Base-by-base conservation (phyloP, 1,139 yeast genomes). In the Eremothecium coryli region DNA sequence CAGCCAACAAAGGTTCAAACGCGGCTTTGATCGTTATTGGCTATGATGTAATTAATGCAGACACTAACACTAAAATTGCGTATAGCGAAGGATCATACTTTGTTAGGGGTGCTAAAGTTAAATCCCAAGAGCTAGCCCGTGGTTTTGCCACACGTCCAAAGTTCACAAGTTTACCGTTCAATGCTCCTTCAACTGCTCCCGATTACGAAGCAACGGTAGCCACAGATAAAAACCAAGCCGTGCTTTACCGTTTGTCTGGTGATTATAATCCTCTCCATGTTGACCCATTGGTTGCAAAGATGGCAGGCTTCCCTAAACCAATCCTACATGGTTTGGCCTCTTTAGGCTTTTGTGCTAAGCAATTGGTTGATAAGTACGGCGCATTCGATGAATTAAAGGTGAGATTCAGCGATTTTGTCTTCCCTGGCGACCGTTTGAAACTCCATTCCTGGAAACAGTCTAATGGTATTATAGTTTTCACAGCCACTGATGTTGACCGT, bases 231-330 rank as follows among this genome's bases (percentile, higher is more conserved):
- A 82, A 86, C 58, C 84, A 77, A 59, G 97, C 97, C 36, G 85
- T 95, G 10, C 64, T 88, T 42, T 90, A 90, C 66, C 75, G 97
- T 60, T 68, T 90, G 44, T 79, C 90, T 44, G 97, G 96, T 42
- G 98, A 90, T 66, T 78, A 77, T 61, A 90, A 90, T 62, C 97
- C 97, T 44, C 71, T 90, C 51, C 98, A 90, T 64, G 79, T 90
- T 57, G 97, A 90, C 61, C 96, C 97, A 23, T 68, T 62, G 27
- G 82, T 88, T 61, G 96, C 97, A 20, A 74, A 79, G 45, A 85
- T 85, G 42, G 97, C 93, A 38, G 81, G 81, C 45, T 90, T 88
- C 62, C 78, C 78, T 33, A 65, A 66, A 43, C 98, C 97, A 39
- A 90, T 90, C 50, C 70, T 90, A 48, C 98, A 90, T 62, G 98